A percentile compares a stretch with the other conserved stretches of the same genome.
phyloP scores from a whole-genome alignment of 768 basidiomycete genomes.

The Hygrophoropsis aurantiaca region DNA sequence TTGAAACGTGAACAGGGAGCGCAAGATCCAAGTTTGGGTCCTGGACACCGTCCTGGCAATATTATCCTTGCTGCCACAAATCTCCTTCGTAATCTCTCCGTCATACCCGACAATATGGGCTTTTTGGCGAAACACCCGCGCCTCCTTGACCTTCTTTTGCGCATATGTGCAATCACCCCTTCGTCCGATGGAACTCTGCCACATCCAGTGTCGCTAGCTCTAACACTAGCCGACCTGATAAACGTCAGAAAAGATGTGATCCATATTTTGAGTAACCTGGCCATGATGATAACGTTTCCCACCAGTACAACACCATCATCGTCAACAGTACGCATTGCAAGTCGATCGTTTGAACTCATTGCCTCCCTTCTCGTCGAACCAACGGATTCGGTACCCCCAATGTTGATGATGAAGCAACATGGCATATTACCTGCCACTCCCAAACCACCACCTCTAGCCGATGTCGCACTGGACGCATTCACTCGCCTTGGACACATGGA shows the following conservation, averaged over 20 bases:
- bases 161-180: constrained; percentile 56
- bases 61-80: constrained; percentile 69
- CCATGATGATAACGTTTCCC: constrained; percentile 49
- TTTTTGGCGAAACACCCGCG: constrained; percentile 66
- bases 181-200: constrained; percentile 29
- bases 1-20: constrained; percentile 47
- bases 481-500: constrained; percentile 78
- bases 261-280: constrained; percentile 65
- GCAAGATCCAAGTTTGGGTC: constrained; percentile 51
- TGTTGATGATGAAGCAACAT: constrained; percentile 53
- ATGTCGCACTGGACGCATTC: constrained; percentile 82
- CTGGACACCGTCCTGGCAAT: constrained; percentile 61
- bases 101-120: constrained; percentile 65
- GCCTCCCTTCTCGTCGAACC: constrained; percentile 77
- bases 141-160: constrained; percentile 65
- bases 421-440: constrained; percentile 42
- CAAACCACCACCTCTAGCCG: constrained; percentile 61
- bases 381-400: constrained; percentile 62
- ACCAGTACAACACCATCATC: constrained; percentile 37
- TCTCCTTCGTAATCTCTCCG: constrained; percentile 85
- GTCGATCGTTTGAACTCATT: constrained; percentile 62
- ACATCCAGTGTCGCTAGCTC: constrained; percentile 50
- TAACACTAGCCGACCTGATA: constrained; percentile 73
- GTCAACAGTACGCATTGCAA: constrained; percentile 47
- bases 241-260: constrained; percentile 76